Base-by-base conservation (phyloP, 1,284 basidiomycete species). In the Ceratobasidium sp. region DNA sequence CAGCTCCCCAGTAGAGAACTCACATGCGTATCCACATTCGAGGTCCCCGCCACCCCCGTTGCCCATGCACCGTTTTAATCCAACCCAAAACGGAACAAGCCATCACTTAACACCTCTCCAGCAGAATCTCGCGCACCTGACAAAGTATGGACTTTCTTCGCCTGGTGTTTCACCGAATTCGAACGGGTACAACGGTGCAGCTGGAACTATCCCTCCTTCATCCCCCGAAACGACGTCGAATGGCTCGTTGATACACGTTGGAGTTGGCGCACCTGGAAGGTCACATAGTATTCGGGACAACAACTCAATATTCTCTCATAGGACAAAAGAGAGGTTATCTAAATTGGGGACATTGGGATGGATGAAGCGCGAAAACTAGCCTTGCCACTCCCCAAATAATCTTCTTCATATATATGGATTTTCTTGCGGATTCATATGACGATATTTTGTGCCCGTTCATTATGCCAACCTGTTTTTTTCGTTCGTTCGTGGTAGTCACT, bases 121-220 rank as follows among this genome's bases (percentile, higher is more conserved):
- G 76, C 84, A 88, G 32, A 89, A 92, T 76, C 84, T 92, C 0
- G 91, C 91, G 0, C 89, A 93, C 75, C 84, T 93, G 9, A 87
- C 91, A 18, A 85, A 90, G 34, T 90, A 93, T 76, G 92, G 92
- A 2, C 89, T 93, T 80, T 90, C 88, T 1, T 89, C 88, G 5
- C 91, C 89, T 50, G 87, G 86, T 10, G 89, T 91, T 41, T 48
- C 41, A 45, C 9, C 30, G 14, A 43, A 34, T 26, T 39, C 58
- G 36, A 50, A 55, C 14, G 65, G 52, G 28, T 57, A 55, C 26
- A 69, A 69, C 21, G 65, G 65, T 28, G 26, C 34, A 39, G 28
- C 36, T 18, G 34, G 52, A 16, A 32, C n/a, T 34, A 26, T 43
- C 32, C 52, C 65, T 1, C 65, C 65, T 1, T 32, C 52, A 4